Percentiles rank a stretch among this genome's conserved stretches.
phyloP scores from a whole-genome alignment of 371 early-diverging fungal genomes.

The Saksenaea vasiformis region DNA sequence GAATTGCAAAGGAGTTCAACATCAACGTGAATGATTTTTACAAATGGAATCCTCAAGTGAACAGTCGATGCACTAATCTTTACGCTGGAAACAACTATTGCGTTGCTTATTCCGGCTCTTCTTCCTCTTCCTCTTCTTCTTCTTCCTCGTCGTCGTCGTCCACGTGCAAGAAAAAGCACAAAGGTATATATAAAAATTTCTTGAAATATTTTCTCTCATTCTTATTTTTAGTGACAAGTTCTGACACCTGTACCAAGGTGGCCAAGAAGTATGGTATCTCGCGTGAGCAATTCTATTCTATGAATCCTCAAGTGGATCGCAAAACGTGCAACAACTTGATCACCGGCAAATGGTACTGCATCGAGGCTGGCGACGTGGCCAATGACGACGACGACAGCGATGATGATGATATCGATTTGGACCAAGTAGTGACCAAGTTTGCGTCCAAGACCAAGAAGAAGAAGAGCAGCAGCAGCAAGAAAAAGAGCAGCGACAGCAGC shows the following conservation, averaged over 20 bases:
- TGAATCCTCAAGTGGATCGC: constrained; percentile 21
- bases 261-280: constrained; percentile 24
- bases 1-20: constrained; percentile 16
- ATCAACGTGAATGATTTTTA: constrained; percentile 20
- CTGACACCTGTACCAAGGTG: constrained; percentile 25
- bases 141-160: background rate
- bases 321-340: constrained; percentile 24
- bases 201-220: background rate
- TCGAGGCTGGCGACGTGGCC: background rate
- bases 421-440: background rate
- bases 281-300: constrained; percentile 11
- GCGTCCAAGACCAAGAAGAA: constrained; percentile 4
- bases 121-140: background rate
- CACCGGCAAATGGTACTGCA: constrained; percentile 24
- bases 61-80: constrained; percentile 23
- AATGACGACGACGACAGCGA: background rate
- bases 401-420: background rate
- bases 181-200: constrained; percentile 15
- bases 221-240: constrained; percentile 11
- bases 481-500: background rate
- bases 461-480: background rate
- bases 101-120: background rate
- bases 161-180: constrained; percentile 18
- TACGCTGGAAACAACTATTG: constrained; percentile 22
- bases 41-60: constrained; percentile 24